Evolutionary conservation across 257 asterid species (phyloP).

Genomic region (Plantago ovata): DNA sequence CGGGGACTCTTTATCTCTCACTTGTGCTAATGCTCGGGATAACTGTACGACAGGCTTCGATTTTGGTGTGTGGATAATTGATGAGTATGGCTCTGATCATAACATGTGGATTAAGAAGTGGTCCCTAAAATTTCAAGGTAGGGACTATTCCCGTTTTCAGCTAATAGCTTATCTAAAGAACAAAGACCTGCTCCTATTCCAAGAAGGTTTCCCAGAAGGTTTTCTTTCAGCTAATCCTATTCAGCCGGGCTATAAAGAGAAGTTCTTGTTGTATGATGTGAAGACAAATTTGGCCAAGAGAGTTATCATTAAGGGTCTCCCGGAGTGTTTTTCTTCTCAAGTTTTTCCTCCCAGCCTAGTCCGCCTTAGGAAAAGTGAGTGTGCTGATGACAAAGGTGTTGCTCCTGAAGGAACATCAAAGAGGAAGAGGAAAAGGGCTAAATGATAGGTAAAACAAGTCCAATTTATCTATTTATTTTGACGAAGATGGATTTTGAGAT

Average conservation of each 20-base stretch:
- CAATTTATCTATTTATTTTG: too few species aligned
- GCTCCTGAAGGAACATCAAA: background rate
- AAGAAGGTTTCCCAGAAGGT: background rate
- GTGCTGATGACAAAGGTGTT: background rate
- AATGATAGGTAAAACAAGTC: too few species aligned
- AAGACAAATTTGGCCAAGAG: background rate
- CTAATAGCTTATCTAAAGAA: constrained; percentile 1
- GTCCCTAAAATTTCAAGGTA: background rate
- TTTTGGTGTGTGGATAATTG: background rate
- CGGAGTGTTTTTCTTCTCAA: background rate
- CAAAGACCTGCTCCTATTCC: background rate
- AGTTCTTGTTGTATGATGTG: background rate
- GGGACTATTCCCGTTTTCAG: background rate
- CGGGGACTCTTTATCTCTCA: background rate
- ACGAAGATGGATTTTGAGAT: too few species aligned
- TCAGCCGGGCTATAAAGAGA: background rate
- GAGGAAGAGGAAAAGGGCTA: background rate
- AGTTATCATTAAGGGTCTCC: background rate
- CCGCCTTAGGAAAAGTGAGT: background rate
- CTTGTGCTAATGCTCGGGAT: too few species aligned
- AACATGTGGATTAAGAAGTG: background rate
- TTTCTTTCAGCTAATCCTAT: too few species aligned
- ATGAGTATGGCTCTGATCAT: background rate
- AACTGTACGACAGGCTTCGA: background rate
- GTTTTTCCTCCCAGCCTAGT: background rate